Conservation (phyloP, 139 green algal genomes). For the Chlorella sp. region DNA sequence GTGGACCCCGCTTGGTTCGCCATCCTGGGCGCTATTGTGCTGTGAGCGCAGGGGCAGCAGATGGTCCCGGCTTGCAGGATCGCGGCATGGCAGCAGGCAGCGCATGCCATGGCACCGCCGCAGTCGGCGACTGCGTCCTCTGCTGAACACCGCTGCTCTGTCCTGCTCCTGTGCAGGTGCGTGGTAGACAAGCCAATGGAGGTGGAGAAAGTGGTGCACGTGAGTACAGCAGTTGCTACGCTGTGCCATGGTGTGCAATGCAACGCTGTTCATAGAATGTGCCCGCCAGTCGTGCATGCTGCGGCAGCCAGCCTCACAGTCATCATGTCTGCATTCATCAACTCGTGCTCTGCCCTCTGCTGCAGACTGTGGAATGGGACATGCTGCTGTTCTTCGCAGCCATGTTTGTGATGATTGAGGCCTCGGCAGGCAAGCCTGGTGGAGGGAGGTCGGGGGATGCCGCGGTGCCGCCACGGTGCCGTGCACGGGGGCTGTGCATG, state of each 20-base stretch:
- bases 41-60: too few species aligned
- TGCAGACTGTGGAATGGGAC: constrained; percentile 57
- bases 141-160: too few species aligned
- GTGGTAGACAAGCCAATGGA: constrained; percentile 51
- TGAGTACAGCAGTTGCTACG: neutral
- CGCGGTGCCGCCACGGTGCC: neutral
- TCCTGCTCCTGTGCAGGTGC: neutral
- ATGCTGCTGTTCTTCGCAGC: constrained; percentile 65
- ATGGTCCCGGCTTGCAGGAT: too few species aligned
- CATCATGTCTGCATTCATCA: neutral
- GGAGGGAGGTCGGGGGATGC: neutral
- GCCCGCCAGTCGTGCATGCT: too few species aligned
- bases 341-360: neutral
- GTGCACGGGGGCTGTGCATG: neutral
- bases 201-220: constrained; percentile 47
- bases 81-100: too few species aligned
- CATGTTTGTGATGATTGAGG: constrained; percentile 61
- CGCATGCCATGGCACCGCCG: too few species aligned
- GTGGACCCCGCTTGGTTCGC: constrained; percentile 64
- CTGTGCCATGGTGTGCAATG: too few species aligned
- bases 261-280: too few species aligned
- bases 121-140: too few species aligned
- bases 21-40: constrained; percentile 57
- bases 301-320: neutral
- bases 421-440: constrained; percentile 4